These are phyloP conservation scores for Posidonia oceanica DNA, from an alignment of 116 monocot genomes.

Conservation along the genomic window DNA sequence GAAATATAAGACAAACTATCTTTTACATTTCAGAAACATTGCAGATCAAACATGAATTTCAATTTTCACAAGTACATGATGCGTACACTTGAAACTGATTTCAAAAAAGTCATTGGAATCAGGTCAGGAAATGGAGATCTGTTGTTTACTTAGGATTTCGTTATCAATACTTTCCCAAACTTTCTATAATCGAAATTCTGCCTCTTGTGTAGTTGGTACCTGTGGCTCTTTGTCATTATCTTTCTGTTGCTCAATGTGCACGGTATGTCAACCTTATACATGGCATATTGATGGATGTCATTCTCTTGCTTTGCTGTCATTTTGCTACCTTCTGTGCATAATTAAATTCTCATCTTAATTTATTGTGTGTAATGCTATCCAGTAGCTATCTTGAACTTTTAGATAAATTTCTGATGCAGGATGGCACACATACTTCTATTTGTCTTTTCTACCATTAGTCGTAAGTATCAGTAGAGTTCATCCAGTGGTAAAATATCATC, in stretches of 20 bases:
- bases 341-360: neutral
- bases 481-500: too few species aligned
- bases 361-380: neutral
- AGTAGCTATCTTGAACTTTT: neutral
- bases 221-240: conserved; percentile 89
- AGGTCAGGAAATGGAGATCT: conserved; percentile 25
- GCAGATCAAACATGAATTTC: conserved; percentile 29
- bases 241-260: conserved; percentile 80
- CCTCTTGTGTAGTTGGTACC: conserved; percentile 69
- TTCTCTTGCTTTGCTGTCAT: too few species aligned
- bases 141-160: neutral
- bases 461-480: conserved; percentile 34
- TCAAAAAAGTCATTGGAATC: conserved; percentile 87
- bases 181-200: neutral
- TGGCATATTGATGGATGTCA: too few species aligned
- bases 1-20: neutral
- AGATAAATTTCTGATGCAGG: conserved; percentile 37
- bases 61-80: conserved; percentile 91
- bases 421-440: conserved; percentile 90
- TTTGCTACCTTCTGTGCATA: too few species aligned
- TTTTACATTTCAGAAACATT: conserved; percentile 48
- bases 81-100: conserved; percentile 84
- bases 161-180: neutral
- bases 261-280: conserved; percentile 31
- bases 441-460: conserved; percentile 79